These are phyloP conservation scores for Pterocarpus santalinus DNA, from an alignment of 306 rosid genomes.

Conservation along the genomic window DNA sequence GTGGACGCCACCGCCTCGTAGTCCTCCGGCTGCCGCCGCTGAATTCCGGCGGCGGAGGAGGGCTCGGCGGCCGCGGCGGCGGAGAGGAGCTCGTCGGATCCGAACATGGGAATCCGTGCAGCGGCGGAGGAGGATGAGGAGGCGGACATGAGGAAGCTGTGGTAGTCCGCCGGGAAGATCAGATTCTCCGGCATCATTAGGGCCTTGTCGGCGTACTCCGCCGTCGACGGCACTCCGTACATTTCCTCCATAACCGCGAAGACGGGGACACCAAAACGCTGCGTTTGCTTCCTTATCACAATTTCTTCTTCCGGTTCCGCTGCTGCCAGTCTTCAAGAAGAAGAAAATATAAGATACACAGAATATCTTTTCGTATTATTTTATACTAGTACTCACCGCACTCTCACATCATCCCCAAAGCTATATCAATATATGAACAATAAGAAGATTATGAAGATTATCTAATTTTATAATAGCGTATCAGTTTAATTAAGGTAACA, in stretches of 20 bases:
- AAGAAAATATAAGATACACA: slow-evolving; percentile 41
- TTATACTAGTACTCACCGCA: slow-evolving; percentile 38
- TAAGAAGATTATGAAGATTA: background rate
- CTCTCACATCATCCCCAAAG: slow-evolving; percentile 33
- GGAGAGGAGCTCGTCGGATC: slow-evolving; percentile 79
- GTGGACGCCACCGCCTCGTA: slow-evolving; percentile 36
- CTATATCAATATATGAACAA: background rate
- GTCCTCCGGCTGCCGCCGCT: slow-evolving; percentile 52
- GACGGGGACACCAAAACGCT: slow-evolving; percentile 34
- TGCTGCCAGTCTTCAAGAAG: slow-evolving; percentile 39
- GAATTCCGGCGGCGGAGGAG: slow-evolving; percentile 59
- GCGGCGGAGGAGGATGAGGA: slow-evolving; percentile 32
- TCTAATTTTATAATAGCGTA: background rate
- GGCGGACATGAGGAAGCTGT: slow-evolving; percentile 57
- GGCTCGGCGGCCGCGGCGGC: slow-evolving; percentile 47
- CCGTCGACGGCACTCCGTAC: slow-evolving; percentile 72
- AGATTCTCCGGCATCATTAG: slow-evolving; percentile 91
- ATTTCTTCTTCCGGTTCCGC: slow-evolving; percentile 27
- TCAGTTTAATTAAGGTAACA: slow-evolving; percentile 8
- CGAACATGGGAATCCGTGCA: slow-evolving; percentile 73
- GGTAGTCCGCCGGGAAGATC: slow-evolving; percentile 80
- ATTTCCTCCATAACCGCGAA: slow-evolving; percentile 72
- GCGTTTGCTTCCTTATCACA: slow-evolving; percentile 43
- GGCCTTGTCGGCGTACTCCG: slow-evolving; percentile 72
- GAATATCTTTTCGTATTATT: slow-evolving; percentile 31